Base-by-base conservation (phyloP, 192 early-diverging fungal genomes). In the Funneliformis mosseae region DNA sequence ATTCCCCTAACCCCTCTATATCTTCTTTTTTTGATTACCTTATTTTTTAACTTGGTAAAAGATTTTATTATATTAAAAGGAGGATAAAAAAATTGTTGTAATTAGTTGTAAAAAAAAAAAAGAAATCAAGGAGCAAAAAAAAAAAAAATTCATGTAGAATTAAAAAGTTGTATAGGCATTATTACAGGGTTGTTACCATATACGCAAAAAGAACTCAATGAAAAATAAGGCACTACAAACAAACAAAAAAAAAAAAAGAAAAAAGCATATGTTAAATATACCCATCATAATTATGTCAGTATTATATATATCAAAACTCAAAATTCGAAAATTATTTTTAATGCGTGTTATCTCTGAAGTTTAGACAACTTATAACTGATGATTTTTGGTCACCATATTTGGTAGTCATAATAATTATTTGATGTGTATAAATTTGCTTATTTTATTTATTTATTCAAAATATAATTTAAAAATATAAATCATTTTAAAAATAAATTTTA, bases 191-290 rank as follows among this genome's bases (percentile, higher is more conserved):
- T 45, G 16, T 73, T n/a, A n/a, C 8, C 28, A 45, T 21, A 38
- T 43, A 59, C 5, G 16, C n/a, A 12, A 48, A 33, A 59, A 38
- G 16, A 27, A 11, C n/a, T 43, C 33, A 16, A 81, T 18, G 61
- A 48, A 18, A 81, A 33, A 39, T 41, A 80, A 45, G 64, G 60
- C 14, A 72, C 25, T 12, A 10, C 39, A 73, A 12, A 61, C 41
- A 27, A 77, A 14, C n/a, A 27, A n/a, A 68, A 25, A 70, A 71
- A 78, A 74, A 75, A 67, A 82, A 72, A 74, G 33, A 33, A 33
- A 63, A 62, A 83, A 77, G 33, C 63, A 66, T 66, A 11, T 66
- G 55, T 59, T 59, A n/a, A 66, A 66, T 66, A 66, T 66, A 66
- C 25, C 27, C 63, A 66, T 66, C 63, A 66, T 66, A 66, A 28